Conservation (phyloP, 257 asterid species). For the Coffea eugenioides region DNA sequence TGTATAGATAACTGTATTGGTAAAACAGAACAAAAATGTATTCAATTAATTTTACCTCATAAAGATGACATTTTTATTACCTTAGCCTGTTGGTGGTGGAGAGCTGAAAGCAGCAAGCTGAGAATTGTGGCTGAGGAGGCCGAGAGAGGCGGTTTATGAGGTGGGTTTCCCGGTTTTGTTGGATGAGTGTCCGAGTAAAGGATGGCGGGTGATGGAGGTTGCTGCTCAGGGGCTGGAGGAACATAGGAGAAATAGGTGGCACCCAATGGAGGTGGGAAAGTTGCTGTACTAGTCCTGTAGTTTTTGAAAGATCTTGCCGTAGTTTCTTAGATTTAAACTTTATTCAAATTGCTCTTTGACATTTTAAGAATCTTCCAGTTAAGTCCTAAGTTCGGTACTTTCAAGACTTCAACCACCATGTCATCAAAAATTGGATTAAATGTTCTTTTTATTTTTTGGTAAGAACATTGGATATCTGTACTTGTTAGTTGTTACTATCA, state of each 20-base stretch:
- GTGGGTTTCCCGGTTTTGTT: background rate
- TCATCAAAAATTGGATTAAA: too few relatives aligned
- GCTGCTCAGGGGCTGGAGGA: background rate
- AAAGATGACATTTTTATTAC: background rate
- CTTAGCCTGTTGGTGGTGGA: background rate
- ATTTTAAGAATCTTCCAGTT: background rate
- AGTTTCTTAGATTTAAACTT: background rate
- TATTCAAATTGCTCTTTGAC: background rate
- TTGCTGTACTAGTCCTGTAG: background rate
- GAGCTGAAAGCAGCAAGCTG: background rate
- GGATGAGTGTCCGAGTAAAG: constrained; percentile 8
- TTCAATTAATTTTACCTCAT: background rate
- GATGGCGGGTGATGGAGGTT: background rate
- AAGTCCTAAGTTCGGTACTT: background rate
- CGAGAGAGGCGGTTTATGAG: background rate
- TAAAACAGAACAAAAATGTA: background rate
- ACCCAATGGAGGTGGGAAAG: background rate
- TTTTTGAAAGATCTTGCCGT: background rate
- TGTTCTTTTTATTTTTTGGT: too few relatives aligned
- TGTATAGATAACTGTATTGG: background rate
- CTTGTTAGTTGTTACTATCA: too few relatives aligned
- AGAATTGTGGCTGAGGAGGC: constrained; percentile 12
- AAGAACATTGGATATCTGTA: too few relatives aligned
- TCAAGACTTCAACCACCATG: background rate
- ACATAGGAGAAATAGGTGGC: background rate